Evolutionary conservation across 805 yeast species (phyloP).

Genomic region (Barnettozyma populi): DNA sequence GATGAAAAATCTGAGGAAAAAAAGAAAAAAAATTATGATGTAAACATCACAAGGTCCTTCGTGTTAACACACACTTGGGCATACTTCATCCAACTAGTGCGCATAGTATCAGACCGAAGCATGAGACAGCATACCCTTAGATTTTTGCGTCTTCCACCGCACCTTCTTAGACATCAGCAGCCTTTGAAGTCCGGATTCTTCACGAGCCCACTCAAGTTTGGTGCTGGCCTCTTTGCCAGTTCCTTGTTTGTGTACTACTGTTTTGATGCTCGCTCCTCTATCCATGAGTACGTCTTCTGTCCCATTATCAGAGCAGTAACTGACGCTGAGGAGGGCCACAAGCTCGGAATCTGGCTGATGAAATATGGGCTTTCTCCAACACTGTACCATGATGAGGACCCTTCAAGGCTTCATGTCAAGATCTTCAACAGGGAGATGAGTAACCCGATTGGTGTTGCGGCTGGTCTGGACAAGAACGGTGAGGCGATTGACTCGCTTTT

Average conservation of each 20-base stretch:
- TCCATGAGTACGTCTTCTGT: conserved; percentile 76
- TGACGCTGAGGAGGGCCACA: conserved; percentile 85
- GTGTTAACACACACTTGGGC: too few species aligned
- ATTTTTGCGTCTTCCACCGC: conserved; percentile 2
- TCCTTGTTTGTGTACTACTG: conserved; percentile 47
- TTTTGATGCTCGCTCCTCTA: conserved; percentile 73
- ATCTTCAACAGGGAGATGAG: conserved; percentile 61
- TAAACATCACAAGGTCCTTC: neutral
- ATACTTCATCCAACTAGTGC: neutral
- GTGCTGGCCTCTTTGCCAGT: conserved; percentile 24
- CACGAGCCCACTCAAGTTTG: conserved; percentile 17
- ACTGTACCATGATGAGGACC: conserved; percentile 48
- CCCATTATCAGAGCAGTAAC: conserved; percentile 66
- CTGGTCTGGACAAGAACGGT: conserved; percentile 92
- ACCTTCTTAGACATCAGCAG: neutral
- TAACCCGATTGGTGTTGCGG: conserved; percentile 89
- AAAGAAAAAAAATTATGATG: neutral
- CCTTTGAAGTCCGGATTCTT: conserved; percentile 9
- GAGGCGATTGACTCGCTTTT: conserved; percentile 82
- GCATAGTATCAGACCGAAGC: neutral
- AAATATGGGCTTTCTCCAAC: conserved; percentile 65
- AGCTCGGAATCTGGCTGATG: conserved; percentile 63
- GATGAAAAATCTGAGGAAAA: too few species aligned
- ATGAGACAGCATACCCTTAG: neutral
- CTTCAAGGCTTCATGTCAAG: conserved; percentile 47